phyloP scores from a whole-genome alignment of 2,329 filamentous ascomycete species.

The Xylariaceae sp. region DNA sequence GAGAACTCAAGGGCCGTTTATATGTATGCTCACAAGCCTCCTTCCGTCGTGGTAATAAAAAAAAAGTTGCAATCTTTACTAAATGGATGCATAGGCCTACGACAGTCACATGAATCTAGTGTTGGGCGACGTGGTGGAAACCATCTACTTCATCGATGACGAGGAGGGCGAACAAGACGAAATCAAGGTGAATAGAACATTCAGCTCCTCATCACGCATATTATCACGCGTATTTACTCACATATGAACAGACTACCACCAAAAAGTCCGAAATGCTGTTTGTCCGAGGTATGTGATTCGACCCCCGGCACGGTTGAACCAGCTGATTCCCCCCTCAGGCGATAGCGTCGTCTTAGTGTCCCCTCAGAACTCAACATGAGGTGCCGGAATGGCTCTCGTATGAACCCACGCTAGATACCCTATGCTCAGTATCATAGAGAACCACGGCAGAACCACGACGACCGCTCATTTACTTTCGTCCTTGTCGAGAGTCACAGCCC shows the following conservation, averaged over 20 bases:
- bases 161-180: conserved; percentile 69
- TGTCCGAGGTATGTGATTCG: conserved; percentile 73
- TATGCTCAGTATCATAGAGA: background rate
- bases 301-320: background rate
- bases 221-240: background rate
- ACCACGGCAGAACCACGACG: background rate
- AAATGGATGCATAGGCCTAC: conserved; percentile 64
- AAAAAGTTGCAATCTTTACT: background rate
- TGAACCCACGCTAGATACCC: background rate
- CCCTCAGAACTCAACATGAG: conserved; percentile 18
- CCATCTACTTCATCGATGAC: conserved; percentile 88
- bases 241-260: conserved; percentile 65
- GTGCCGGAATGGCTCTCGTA: background rate
- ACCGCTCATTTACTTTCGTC: background rate
- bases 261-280: conserved; percentile 99
- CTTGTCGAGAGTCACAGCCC: background rate
- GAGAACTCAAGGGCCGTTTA: conserved; percentile 89
- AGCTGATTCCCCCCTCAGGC: conserved; percentile 11
- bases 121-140: conserved; percentile 93
- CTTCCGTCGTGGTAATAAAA: background rate
- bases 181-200: conserved; percentile 54
- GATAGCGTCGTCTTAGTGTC: conserved; percentile 20
- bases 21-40: conserved; percentile 58
- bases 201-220: background rate
- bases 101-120: conserved; percentile 98